Evolutionary conservation across 169 alveolate species (phyloP).

Genomic region (Cryptosporidium viatorum): DNA sequence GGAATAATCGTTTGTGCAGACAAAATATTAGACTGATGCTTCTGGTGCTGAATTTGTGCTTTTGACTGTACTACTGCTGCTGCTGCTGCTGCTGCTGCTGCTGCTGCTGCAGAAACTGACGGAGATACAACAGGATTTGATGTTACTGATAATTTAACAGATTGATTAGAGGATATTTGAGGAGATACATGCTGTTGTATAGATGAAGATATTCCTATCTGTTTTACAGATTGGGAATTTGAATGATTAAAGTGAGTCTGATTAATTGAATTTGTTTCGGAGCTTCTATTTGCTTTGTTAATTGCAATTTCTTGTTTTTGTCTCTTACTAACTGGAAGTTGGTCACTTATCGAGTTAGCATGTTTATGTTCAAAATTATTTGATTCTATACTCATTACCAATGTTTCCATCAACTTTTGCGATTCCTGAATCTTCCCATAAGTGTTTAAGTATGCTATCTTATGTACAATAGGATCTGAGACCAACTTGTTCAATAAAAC

Average conservation of each 20-base stretch:
- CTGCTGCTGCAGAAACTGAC: constrained; percentile 46
- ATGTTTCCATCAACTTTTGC: constrained; percentile 7
- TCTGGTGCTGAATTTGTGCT: constrained; percentile 45
- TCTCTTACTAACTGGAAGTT: constrained; percentile 28
- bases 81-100: constrained; percentile 71
- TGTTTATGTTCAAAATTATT: constrained; percentile 20
- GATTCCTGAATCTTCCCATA: constrained; percentile 65
- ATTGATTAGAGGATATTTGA: neutral
- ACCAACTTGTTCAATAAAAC: constrained; percentile 13
- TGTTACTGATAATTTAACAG: neutral
- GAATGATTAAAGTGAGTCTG: constrained; percentile 22
- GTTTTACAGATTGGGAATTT: neutral
- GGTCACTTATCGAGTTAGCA: neutral
- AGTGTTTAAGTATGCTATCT: constrained; percentile 40
- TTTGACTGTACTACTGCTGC: constrained; percentile 61
- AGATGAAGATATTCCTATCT: neutral
- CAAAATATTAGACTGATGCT: neutral
- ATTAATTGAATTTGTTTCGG: constrained; percentile 1
- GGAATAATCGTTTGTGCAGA: neutral
- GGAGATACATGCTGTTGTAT: neutral
- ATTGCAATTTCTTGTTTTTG: constrained; percentile 25
- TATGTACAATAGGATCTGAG: constrained; percentile 49
- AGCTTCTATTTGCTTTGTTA: neutral
- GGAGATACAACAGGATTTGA: constrained; percentile 4
- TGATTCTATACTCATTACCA: constrained; percentile 32